Evolutionary conservation across 805 yeast genomes (phyloP), one percentile per base, ranked within the genome.

Genomic region (Pichia occidentalis): DNA sequence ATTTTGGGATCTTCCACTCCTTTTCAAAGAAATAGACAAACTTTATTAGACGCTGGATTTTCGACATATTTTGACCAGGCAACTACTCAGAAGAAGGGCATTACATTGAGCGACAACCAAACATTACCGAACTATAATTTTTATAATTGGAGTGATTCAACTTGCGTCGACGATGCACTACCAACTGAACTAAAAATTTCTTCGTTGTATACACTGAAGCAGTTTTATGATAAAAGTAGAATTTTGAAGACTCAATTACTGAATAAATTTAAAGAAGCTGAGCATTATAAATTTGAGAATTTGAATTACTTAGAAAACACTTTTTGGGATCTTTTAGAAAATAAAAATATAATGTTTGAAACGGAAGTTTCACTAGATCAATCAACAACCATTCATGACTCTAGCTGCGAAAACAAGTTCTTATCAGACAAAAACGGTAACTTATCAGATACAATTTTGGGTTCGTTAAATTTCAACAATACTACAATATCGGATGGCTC

Each of bases 391-490:
- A 61, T 53, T 30, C 72, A 58, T 59, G 75, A 57, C 43, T 65
- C 67, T 12, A 67, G 67, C 1, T 59, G 62, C 37, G 54, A 47
- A 18, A 32, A 38, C 9, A 38, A 32, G 13, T 54, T 61, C 3
- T 44, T 32, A 19, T 25, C 36, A 8, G 43, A 40, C 4, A 40
- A 40, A 19, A 26, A 23, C 21, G 27, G 27, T 5, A n/a, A 32
- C 24, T 16, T 40, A 14, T 32, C 40, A 5, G 47, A 43, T 16
- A 32, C 47, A 5, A 28, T 24, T 7, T 20, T 42, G 4, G 54
- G 62, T 37, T 73, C 75, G 0, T 80, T 85, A 82, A 77, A 77
- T 45, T 52, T 79, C 33, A 68, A 71, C 40, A 76, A 77, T 50
- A 22, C 80, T 3, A 72, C 84, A 2, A 47, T 68, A 5, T 53